Evolutionary conservation across 2,329 filamentous ascomycete species (phyloP), one percentile per base, ranked within the genome.

Genomic region (Xylariales sp.): DNA sequence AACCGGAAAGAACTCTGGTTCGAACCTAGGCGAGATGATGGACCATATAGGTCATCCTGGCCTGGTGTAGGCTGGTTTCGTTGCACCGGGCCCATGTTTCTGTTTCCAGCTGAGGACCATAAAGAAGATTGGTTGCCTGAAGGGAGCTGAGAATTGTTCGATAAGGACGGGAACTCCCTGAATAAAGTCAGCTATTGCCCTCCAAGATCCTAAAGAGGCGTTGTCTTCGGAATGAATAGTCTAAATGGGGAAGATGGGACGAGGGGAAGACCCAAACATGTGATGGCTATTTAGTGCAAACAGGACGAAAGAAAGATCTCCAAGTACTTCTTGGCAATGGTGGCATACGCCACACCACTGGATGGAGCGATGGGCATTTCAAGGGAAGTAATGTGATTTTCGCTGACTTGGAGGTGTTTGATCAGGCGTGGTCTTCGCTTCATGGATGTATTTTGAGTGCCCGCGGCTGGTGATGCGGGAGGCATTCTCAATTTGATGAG

Each of bases 161-260:
- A 81, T 48, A 84, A 60, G 16, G 78, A 81, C 7, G 80, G 80
- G 38, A 84, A 84, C 53, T 84, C 79, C 43, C 79, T 84, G 43
- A 33, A 42, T 37, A n/a, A 39, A 40, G 38, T 62, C 35, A 62
- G 60, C 37, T 35, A 30, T 24, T 27, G 19, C 17, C 29, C 14
- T 13, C 7, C 14, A 35, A 19, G 43, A n/a, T 16, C 16, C 13
- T 19, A 13, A 3, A 35, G 17, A 13, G n/a, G 12, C 12, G n/a
- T n/a, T n/a, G n/a, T n/a, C n/a, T n/a, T n/a, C n/a, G n/a, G n/a
- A n/a, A n/a, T n/a, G n/a, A n/a, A n/a, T n/a, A n/a, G n/a, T n/a
- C n/a, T n/a, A n/a, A n/a, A n/a, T n/a, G n/a, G n/a, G n/a, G n/a
- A n/a, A n/a, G n/a, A n/a, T n/a, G n/a, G n/a, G n/a, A n/a, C n/a